Percentiles rank a stretch among this genome's conserved stretches.
These are phyloP conservation scores for Furcasterigmium sp. DNA, from an alignment of 2,329 filamentous ascomycete genomes.

Conservation along the genomic window DNA sequence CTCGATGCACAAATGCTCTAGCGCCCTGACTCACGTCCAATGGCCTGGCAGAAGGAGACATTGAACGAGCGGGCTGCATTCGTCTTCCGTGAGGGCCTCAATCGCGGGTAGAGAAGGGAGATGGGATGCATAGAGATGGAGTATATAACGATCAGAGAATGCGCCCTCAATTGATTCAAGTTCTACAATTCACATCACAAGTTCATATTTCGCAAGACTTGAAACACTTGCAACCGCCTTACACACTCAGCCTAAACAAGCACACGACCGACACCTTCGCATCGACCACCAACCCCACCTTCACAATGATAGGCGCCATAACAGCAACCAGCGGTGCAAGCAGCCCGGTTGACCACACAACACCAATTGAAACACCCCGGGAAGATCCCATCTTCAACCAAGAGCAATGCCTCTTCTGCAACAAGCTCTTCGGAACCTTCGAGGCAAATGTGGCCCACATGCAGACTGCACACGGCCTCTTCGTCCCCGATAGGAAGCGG, in stretches of 20 bases:
- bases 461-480: constrained; percentile 40
- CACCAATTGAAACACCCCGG: neutral
- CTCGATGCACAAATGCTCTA: neutral
- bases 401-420: constrained; percentile 38
- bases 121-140: too few species aligned
- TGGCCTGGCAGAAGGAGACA: too few species aligned
- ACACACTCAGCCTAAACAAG: neutral
- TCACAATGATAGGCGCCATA: neutral
- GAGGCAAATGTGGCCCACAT: constrained; percentile 39
- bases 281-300: neutral
- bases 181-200: too few species aligned
- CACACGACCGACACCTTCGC: neutral
- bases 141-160: too few species aligned
- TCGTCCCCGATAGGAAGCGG: constrained; percentile 29
- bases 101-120: too few species aligned
- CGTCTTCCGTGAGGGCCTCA: too few species aligned
- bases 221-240: neutral
- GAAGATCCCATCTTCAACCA: constrained; percentile 16
- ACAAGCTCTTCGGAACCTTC: constrained; percentile 19
- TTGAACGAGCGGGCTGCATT: too few species aligned
- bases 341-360: neutral
- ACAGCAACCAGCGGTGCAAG: neutral
- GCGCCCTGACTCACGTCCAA: too few species aligned
- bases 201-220: neutral
- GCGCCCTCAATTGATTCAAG: too few species aligned